Conservation (phyloP, 2,329 filamentous ascomycete genomes). For the Botrytis byssoidea region DNA sequence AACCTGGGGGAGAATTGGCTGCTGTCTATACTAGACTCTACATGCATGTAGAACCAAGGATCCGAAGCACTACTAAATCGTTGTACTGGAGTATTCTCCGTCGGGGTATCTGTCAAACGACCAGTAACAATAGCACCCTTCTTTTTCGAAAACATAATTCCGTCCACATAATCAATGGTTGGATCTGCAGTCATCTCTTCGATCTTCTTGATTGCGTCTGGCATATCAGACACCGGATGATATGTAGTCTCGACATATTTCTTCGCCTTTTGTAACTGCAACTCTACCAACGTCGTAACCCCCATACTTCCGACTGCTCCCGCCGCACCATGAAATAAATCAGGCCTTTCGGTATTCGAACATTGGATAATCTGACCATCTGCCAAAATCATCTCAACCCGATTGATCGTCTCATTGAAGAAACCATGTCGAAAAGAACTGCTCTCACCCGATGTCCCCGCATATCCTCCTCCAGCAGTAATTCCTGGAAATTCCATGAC, state of each 20-base stretch:
- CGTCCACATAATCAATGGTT: conserved; percentile 60
- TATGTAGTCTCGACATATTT: conserved; percentile 58
- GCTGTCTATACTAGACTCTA: conserved; percentile 41
- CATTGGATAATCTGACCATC: conserved; percentile 54
- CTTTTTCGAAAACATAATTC: conserved; percentile 50
- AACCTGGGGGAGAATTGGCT: conserved; percentile 35
- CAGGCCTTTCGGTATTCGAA: conserved; percentile 47
- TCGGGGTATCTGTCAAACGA: conserved; percentile 44
- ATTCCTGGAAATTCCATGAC: conserved; percentile 73
- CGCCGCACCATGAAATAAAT: conserved; percentile 59
- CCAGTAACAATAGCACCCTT: conserved; percentile 56
- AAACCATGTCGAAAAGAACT: conserved; percentile 64
- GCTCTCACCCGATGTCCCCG: conserved; percentile 66
- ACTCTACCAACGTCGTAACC: conserved; percentile 57
- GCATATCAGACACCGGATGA: conserved; percentile 44
- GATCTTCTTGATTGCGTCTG: conserved; percentile 46
- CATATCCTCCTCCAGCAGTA: conserved; percentile 65
- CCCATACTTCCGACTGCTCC: conserved; percentile 61
- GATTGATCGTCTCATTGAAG: conserved; percentile 62
- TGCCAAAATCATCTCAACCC: conserved; percentile 61
- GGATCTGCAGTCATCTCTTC: conserved; percentile 37
- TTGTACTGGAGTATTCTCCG: conserved; percentile 33
- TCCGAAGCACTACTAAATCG: conserved; percentile 54
- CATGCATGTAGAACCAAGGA: conserved; percentile 67
- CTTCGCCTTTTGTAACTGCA: conserved; percentile 54